Base-by-base conservation (phyloP, 2,329 filamentous ascomycete genomes). In the Botrytis deweyae region DNA sequence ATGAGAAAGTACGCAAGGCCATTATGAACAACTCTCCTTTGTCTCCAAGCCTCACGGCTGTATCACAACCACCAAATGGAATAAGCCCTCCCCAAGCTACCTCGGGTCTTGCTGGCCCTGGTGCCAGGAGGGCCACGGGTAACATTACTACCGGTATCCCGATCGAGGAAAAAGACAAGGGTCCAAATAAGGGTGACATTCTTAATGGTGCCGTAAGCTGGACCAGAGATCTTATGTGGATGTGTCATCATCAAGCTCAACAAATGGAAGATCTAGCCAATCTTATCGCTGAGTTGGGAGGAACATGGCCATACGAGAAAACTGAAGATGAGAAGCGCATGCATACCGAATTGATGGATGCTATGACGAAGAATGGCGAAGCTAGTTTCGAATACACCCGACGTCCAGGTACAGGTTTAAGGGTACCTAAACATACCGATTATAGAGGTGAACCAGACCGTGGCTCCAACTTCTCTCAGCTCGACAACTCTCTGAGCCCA, bases 211-310 rank as follows among this genome's bases (percentile, higher is more conserved):
- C 95, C 49, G 96, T 98, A 72, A 94, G 94, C 83, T 99, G 96
- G 96, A 98, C 94, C 75, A 90, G 95, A 76, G 96, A 99, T 84
- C 87, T 99, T 70, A 97, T 98, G 94, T 98, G 96, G 96, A 92
- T 97, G 85, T 86, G 97, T 74, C 91, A 97, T 81, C 88, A 93
- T 80, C 97, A 97, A 84, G 88, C 97, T 77, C 91, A 96, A 81
- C 92, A 95, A 81, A 93, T 97, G 82, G 92, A 97, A 76, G 92
- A 97, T 81, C 88, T 98, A 68, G 90, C 92, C 79, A 92, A 95
- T 79, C 86, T 89, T 70, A 91, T 97, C 74, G 86, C 87, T 46
- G 90, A 91, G 74, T 86, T 95, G 22, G 93, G 93, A 62, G 91
- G 91, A 14, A 87, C 87, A 22, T 92, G 93, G 83, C 93, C 94